phyloP scores from a whole-genome alignment of 805 yeast genomes.

The Tetrapisispora fleetii region DNA sequence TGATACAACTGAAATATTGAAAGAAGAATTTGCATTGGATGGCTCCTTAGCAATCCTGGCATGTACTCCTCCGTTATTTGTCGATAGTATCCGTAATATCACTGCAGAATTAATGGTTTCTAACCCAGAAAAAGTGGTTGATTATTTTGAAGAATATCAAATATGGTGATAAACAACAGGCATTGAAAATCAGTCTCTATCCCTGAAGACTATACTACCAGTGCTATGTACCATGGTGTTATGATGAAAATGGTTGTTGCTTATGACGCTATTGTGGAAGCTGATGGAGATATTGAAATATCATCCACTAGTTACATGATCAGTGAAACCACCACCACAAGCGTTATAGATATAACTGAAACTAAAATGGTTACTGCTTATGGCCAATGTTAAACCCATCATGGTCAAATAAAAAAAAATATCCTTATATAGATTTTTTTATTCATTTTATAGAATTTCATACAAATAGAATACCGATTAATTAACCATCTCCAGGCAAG shows the following conservation, averaged over 20 bases:
- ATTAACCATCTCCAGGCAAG: no score
- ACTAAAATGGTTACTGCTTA: not conserved
- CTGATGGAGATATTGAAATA: not conserved
- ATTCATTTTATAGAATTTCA: not conserved
- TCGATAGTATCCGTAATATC: slow-evolving; percentile 43
- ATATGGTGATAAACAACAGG: slow-evolving; percentile 43
- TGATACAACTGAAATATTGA: slow-evolving; percentile 32
- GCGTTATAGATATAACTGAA: not conserved
- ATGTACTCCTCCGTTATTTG: slow-evolving; percentile 56
- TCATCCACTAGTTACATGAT: not conserved
- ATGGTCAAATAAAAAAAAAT: no score
- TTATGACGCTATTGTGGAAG: not conserved
- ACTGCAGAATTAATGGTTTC: slow-evolving; percentile 34
- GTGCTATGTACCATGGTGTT: not conserved
- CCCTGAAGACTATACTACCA: not conserved
- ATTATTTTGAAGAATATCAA: slow-evolving; percentile 66
- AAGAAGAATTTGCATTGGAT: slow-evolving; percentile 25
- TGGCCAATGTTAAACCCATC: not conserved
- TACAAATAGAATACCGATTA: not conserved
- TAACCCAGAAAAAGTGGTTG: slow-evolving; percentile 41
- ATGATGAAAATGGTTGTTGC: not conserved
- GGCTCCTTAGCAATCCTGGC: slow-evolving; percentile 43
- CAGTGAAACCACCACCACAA: not conserved
- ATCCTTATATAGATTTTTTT: not conserved
- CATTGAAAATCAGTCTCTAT: not conserved